A percentile compares a stretch with the other conserved stretches of the same genome.
These are phyloP conservation scores for Pestalotiopsis sp. DNA, from an alignment of 2,329 filamentous ascomycete genomes.

Conservation along the genomic window DNA sequence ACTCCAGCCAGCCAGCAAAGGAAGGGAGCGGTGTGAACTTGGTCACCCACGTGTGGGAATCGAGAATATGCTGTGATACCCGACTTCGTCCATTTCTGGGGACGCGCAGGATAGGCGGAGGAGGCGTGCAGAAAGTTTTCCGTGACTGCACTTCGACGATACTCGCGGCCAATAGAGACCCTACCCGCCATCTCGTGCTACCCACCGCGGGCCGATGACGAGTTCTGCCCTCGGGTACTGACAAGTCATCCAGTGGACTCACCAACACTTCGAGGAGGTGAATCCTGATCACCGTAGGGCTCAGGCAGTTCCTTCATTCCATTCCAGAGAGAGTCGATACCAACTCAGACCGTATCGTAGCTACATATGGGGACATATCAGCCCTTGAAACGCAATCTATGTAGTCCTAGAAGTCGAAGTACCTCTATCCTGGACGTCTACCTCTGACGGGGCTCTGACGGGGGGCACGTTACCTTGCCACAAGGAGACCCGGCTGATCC, in stretches of 20 bases:
- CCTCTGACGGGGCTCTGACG: neutral
- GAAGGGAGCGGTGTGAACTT: neutral
- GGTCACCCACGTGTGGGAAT: neutral
- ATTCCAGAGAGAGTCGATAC: neutral
- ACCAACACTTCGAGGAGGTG: neutral
- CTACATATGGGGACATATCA: neutral
- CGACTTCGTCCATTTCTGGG: neutral
- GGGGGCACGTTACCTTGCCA: too few species aligned
- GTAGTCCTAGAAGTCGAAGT: neutral
- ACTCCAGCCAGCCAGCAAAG: neutral
- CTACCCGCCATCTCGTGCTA: neutral
- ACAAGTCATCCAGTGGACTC: too few species aligned
- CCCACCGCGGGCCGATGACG: neutral
- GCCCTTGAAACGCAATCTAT: too few species aligned
- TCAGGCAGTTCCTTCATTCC: neutral
- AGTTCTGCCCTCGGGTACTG: neutral
- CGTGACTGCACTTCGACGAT: neutral
- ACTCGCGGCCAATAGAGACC: neutral
- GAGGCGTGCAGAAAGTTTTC: too few species aligned
- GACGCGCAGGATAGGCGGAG: neutral
- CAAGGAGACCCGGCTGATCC: too few species aligned
- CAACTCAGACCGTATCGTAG: neutral
- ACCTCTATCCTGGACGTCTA: neutral
- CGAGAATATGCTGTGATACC: neutral
- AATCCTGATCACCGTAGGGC: neutral